Conservation (phyloP, 179 eudicot genomes). For the Corrigiola litoralis region DNA sequence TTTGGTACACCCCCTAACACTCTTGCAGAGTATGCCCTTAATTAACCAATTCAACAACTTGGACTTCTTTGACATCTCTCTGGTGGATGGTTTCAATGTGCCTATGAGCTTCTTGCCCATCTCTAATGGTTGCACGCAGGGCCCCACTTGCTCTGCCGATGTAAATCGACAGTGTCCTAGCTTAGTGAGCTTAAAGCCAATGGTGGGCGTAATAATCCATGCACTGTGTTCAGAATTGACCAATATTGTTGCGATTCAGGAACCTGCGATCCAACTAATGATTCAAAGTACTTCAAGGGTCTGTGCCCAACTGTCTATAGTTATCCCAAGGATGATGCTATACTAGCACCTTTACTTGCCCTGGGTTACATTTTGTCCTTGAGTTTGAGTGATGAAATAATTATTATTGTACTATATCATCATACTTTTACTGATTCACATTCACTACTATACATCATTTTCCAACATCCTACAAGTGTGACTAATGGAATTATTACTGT, state of each 20-base stretch:
- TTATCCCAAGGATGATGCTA: constrained; percentile 37
- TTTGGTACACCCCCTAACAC: constrained; percentile 39
- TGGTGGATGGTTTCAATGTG: constrained; percentile 41
- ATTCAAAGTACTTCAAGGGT: constrained; percentile 32
- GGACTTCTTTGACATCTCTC: constrained; percentile 31
- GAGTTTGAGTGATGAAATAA: no score
- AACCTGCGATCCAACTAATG: constrained; percentile 26
- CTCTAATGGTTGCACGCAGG: constrained; percentile 20
- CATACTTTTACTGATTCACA: no score
- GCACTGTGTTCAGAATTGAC: constrained; percentile 37
- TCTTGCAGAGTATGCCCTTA: constrained; percentile 32
- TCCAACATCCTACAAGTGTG: no score
- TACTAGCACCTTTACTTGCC: constrained; percentile 36
- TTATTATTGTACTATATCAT: no score
- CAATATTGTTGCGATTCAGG: constrained; percentile 40
- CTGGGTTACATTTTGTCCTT: constrained; percentile 41
- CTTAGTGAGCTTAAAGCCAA: constrained; percentile 16
- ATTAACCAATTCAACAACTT: constrained; percentile 18
- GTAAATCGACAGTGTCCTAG: constrained; percentile 33
- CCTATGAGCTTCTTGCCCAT: constrained; percentile 31
- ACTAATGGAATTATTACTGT: no score
- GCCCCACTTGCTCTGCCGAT: constrained; percentile 24
- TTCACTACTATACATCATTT: no score
- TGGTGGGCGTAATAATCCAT: constrained; percentile 45
- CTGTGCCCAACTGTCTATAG: constrained; percentile 43